Conservation (phyloP, 805 yeast species). For the Nakazawaea ishiwadae region DNA sequence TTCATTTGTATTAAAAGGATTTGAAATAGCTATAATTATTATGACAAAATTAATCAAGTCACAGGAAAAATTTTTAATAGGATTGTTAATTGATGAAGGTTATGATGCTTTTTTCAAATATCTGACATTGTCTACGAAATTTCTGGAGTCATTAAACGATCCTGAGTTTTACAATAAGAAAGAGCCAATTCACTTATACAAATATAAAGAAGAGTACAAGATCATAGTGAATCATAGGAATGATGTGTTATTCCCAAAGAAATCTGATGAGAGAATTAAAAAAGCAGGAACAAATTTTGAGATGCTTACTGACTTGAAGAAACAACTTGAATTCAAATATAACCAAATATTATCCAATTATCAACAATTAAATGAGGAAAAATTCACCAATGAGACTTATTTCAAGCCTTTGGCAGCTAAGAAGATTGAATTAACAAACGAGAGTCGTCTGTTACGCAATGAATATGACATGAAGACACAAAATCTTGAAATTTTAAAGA, state of each 20-base stretch:
- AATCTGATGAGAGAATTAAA: neutral
- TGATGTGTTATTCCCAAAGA: neutral
- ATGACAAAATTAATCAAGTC: conserved; percentile 1
- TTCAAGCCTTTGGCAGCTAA: conserved; percentile 17
- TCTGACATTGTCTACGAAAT: neutral
- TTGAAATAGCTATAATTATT: neutral
- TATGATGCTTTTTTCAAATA: neutral
- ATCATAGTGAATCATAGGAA: neutral
- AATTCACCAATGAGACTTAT: conserved; percentile 21
- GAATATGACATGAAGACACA: conserved; percentile 17
- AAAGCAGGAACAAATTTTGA: neutral
- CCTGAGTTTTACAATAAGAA: neutral
- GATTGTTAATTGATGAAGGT: neutral
- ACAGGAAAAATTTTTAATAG: neutral
- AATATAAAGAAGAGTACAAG: conserved; percentile 8
- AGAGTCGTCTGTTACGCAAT: conserved; percentile 15
- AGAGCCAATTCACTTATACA: conserved; percentile 1
- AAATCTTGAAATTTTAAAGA: conserved; percentile 27
- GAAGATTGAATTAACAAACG: conserved; percentile 13
- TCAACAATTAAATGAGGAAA: conserved; percentile 29
- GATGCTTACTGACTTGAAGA: neutral
- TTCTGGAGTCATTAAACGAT: conserved; percentile 1
- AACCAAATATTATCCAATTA: conserved; percentile 26
- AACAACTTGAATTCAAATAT: conserved; percentile 17
- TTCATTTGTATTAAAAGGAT: conserved; percentile 10